Conservation (phyloP, 2,329 filamentous ascomycete species). For the Fusarium euwallaceae region DNA sequence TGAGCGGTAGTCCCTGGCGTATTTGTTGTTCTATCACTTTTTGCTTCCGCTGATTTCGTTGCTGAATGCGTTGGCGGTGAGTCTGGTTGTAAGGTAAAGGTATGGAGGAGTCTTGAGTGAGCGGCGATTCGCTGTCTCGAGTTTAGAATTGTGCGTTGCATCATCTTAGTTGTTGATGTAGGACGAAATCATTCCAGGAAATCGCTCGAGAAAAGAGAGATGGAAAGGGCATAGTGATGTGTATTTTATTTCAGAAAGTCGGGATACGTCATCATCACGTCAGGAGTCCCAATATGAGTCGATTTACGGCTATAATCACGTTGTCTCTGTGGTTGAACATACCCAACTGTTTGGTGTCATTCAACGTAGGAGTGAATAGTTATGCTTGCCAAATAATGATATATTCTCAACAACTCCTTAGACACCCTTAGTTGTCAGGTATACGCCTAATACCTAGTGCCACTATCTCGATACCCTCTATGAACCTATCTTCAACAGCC, state of each 20-base stretch:
- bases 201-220: background rate
- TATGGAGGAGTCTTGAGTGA: background rate
- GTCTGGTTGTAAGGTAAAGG: accelerated
- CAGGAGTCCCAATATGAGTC: background rate
- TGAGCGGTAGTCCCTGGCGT: background rate
- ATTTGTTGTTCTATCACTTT: background rate
- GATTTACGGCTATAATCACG: background rate
- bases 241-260: background rate
- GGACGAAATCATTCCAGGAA: accelerated
- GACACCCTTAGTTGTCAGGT: background rate
- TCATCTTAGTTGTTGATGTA: background rate
- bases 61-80: background rate
- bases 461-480: background rate
- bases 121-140: accelerated
- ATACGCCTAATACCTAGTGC: background rate
- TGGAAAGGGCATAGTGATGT: background rate
- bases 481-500: constrained; percentile 35
- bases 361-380: background rate
- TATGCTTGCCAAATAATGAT: background rate
- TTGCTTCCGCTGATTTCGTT: background rate
- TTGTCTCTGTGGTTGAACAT: background rate
- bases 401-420: background rate
- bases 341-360: background rate
- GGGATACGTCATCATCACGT: constrained; percentile 29
- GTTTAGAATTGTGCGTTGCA: constrained; percentile 3